Conservation (phyloP, 2,329 filamentous ascomycete genomes). For the Diaporthe amygdali region DNA sequence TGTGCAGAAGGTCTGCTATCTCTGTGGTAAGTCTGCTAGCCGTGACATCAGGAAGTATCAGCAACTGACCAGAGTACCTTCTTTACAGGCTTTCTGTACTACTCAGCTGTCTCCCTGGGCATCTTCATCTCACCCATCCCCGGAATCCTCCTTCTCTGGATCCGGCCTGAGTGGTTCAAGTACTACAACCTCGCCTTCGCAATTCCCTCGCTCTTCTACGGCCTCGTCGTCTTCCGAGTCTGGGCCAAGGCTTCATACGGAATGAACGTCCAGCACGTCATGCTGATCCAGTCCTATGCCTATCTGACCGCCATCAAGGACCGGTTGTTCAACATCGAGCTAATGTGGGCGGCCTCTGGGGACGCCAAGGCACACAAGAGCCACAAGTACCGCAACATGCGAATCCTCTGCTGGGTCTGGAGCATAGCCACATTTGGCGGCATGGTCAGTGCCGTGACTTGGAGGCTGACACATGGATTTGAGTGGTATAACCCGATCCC, state of each 20-base stretch:
- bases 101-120: constrained; percentile 43
- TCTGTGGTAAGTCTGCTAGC: constrained; percentile 36
- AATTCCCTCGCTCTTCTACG: constrained; percentile 44
- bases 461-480: constrained; percentile 39
- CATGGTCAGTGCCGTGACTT: constrained; percentile 40
- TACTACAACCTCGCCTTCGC: constrained; percentile 51
- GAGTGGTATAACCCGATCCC: constrained; percentile 46
- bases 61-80: neutral
- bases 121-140: constrained; percentile 47
- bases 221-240: constrained; percentile 42
- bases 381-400: constrained; percentile 49
- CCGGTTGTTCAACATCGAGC: constrained; percentile 42
- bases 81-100: constrained; percentile 41
- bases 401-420: constrained; percentile 44
- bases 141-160: constrained; percentile 44
- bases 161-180: constrained; percentile 45
- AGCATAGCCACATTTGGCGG: constrained; percentile 37
- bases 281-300: constrained; percentile 47
- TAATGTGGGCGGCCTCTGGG: constrained; percentile 45
- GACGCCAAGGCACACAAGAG: constrained; percentile 46
- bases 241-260: constrained; percentile 47
- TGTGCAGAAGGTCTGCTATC: constrained; percentile 47
- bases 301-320: constrained; percentile 49
- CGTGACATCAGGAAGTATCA: neutral
- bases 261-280: constrained; percentile 47